phyloP scores from a whole-genome alignment of 805 yeast species.

The Scheffersomyces spartinae region DNA sequence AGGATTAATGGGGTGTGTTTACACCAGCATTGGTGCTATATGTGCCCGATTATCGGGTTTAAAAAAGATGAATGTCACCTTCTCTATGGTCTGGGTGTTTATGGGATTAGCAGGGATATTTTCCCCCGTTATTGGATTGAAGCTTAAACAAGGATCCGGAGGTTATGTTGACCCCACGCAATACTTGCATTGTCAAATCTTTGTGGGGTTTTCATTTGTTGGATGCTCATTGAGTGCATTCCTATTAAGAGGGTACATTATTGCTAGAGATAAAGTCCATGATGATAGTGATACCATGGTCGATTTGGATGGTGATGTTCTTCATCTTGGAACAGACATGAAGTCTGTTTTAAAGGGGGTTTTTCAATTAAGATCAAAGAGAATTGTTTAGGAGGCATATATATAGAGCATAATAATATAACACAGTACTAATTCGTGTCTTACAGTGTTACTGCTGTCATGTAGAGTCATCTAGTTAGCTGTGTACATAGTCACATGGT shows the following conservation, averaged over 20 bases:
- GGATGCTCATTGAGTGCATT: conserved; percentile 32
- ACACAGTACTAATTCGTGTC: too few relatives aligned
- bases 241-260: conserved; percentile 42
- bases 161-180: conserved; percentile 27
- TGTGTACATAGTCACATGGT: too few relatives aligned
- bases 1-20: conserved; percentile 47
- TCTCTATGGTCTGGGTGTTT: conserved; percentile 42
- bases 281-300: too few relatives aligned
- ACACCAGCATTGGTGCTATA: conserved; percentile 43
- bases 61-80: conserved; percentile 34
- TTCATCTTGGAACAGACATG: too few relatives aligned
- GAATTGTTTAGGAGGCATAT: too few relatives aligned
- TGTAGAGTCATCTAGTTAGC: too few relatives aligned
- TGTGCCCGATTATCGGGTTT: conserved; percentile 44
- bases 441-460: too few relatives aligned
- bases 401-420: too few relatives aligned
- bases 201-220: conserved; percentile 45
- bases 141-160: conserved; percentile 28
- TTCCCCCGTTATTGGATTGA: conserved; percentile 51
- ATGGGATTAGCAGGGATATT: conserved; percentile 40
- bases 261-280: conserved; percentile 48
- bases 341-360: too few relatives aligned
- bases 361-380: too few relatives aligned
- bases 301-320: too few relatives aligned
- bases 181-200: conserved; percentile 43